Evolutionary conservation across 306 rosid species (phyloP), one percentile per base, ranked within the genome.

Genomic region (Vigna radiata): DNA sequence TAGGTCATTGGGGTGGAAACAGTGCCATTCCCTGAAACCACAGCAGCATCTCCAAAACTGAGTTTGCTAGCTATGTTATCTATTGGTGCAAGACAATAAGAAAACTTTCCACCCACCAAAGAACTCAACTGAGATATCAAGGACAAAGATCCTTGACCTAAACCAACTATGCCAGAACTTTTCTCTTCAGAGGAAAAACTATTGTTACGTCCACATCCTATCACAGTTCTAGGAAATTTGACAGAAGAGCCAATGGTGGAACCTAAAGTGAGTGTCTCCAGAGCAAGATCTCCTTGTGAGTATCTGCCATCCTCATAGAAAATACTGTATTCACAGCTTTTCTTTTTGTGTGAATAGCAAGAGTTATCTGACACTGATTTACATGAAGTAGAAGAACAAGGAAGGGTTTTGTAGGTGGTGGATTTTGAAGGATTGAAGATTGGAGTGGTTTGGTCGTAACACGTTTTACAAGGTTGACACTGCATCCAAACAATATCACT

Each of bases 401-500:
- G 77, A 1, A 78, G 10, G 33, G 4, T 12, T 31, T 39, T 21
- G 60, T 78, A 89, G 0, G 88, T 84, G 2, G 17, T 21, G 0
- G 96, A 91, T 18, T 82, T 70, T 0, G 61, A 7, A 2, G 91
- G 88, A 8, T 84, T 46, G 31, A 91, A 91, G 6, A 83, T 8
- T 0, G 89, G 90, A 2, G 33, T 31, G 0, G 17, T 17, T 67
- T 91, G 93, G 7, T 23, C 1, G 87, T 67, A 91, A 39, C 96
- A 56, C 0, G 2, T 0, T 23, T 56, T 1, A 56, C 62, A 56
- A 4, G 36, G 62, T 11, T 21, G 62, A 77, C 96, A 91, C n/a
- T 89, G 96, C 0, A 77, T 47, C 96, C 96, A 91, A 6, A 78
- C 56, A 4, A 91, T 60, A 33, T 77, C 86, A 33, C 96, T 91